Evolutionary conservation across 2,329 filamentous ascomycete genomes (phyloP), one percentile per base, ranked within the genome.

Genomic region (Claviceps maximensis): DNA sequence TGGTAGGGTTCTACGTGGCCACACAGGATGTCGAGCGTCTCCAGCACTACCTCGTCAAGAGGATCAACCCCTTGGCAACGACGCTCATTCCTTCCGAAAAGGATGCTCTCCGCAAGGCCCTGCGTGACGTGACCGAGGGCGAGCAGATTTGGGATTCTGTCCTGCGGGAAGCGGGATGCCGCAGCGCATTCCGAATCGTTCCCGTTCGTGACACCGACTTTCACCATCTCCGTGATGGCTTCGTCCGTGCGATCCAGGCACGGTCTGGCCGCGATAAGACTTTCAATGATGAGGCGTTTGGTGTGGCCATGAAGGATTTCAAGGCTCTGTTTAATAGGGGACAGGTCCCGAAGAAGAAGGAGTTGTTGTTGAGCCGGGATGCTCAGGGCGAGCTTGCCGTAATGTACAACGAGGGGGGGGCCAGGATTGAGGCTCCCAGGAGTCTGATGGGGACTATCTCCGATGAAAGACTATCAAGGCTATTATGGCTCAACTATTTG

Each of bases 181-280:
- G 89, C 52, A 91, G 83, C 27, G 79, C 84, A 0, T 83, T 95
- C 70, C 80, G 91, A 47, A 85, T 98, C 57, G 83, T 91, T 2
- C 93, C 93, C 0, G 89, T 89, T n/a, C 78, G 89, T 40, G 89
- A 94, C 68, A 98, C 93, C 19, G 90, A 97, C 68, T 97, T 96
- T 69, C 82, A 84, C 58, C 93, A 98, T 67, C 69, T 98, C 57
- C 81, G 91, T 42, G 93, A 98, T 64, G 93, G 87, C 1, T 94
- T 90, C 73, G 87, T 96, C 55, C 80, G 89, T 6, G 86, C 87
- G 23, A 85, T 98, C 58, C 86, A 87, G 52, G 84, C 80, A 9
- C 81, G 86, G 36, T 84, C 85, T 2, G 76, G 83, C 57, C 74
- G 75, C 23, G 74, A 77, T 42, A 69, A 71, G 36, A 69, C 69